These are phyloP conservation scores for Aristolochia contorta DNA, from an alignment of 164 flowering plant species.

Conservation along the genomic window DNA sequence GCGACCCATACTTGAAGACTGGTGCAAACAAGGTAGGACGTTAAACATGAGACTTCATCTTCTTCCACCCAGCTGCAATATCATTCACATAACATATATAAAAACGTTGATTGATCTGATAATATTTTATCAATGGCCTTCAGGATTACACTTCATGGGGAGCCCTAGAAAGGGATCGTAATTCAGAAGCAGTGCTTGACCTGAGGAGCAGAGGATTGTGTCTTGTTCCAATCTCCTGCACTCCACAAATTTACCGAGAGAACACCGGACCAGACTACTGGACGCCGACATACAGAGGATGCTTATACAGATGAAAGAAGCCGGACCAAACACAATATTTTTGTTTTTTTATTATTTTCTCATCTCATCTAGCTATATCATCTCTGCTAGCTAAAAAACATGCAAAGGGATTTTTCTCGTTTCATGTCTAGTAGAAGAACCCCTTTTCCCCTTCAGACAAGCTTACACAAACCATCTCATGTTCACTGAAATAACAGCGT, in stretches of 20 bases:
- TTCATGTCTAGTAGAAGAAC: background rate
- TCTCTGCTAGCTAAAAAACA: background rate
- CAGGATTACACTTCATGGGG: constrained; percentile 53
- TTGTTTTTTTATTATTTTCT: background rate
- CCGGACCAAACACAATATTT: background rate
- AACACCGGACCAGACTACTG: constrained; percentile 58
- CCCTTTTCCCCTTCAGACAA: too few species aligned
- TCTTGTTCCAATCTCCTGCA: constrained; percentile 53
- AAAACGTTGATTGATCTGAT: background rate
- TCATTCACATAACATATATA: background rate
- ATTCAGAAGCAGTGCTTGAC: constrained; percentile 30
- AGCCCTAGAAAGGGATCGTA: constrained; percentile 35
- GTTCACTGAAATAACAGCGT: too few species aligned
- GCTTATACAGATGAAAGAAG: constrained; percentile 41
- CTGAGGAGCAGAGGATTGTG: constrained; percentile 57
- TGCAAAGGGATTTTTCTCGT: constrained; percentile 2
- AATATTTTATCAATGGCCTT: background rate
- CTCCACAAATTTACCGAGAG: constrained; percentile 46
- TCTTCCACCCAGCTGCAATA: background rate
- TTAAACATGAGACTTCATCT: background rate
- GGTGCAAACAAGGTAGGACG: constrained; percentile 36
- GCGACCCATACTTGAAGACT: constrained; percentile 55
- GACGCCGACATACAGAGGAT: constrained; percentile 59
- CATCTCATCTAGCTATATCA: background rate
- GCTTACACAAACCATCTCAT: too few species aligned